Conservation (phyloP, 306 rosid species). For the Dalbergia cochinchinensis region DNA sequence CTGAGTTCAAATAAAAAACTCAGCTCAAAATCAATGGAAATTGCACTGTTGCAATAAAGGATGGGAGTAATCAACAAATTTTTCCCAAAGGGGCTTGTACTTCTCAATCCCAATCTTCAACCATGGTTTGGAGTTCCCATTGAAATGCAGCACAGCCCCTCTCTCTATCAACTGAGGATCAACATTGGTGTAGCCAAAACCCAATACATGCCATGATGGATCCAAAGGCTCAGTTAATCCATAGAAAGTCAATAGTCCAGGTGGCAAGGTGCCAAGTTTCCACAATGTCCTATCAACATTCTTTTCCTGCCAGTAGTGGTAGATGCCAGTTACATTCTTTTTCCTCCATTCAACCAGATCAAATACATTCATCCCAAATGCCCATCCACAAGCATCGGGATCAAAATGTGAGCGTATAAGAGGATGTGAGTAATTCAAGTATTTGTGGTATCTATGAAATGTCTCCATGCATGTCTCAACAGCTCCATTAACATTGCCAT, state of each 20-base stretch:
- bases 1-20: constrained; percentile 54
- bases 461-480: constrained; percentile 98
- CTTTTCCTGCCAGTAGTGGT: constrained; percentile 93
- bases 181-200: constrained; percentile 85
- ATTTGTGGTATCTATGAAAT: constrained; percentile 90
- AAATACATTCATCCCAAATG: constrained; percentile 91
- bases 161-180: constrained; percentile 76
- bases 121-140: constrained; percentile 96
- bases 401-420: constrained; percentile 83
- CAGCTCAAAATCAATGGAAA: constrained; percentile 62
- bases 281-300: constrained; percentile 84
- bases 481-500: constrained; percentile 85
- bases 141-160: constrained; percentile 88
- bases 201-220: constrained; percentile 83
- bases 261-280: constrained; percentile 96
- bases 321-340: constrained; percentile 88
- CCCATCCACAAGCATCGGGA: constrained; percentile 99
- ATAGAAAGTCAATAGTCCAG: constrained; percentile 85
- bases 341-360: constrained; percentile 94
- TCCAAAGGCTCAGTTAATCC: constrained; percentile 90
- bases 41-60: constrained; percentile 76
- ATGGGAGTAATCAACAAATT: constrained; percentile 75
- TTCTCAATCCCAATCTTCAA: constrained; percentile 91
- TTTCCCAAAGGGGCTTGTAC: constrained; percentile 93
- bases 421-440: constrained; percentile 88